These are phyloP conservation scores for Pythium volutum DNA, from an alignment of 352 stramenopile genomes.

Conservation along the genomic window DNA sequence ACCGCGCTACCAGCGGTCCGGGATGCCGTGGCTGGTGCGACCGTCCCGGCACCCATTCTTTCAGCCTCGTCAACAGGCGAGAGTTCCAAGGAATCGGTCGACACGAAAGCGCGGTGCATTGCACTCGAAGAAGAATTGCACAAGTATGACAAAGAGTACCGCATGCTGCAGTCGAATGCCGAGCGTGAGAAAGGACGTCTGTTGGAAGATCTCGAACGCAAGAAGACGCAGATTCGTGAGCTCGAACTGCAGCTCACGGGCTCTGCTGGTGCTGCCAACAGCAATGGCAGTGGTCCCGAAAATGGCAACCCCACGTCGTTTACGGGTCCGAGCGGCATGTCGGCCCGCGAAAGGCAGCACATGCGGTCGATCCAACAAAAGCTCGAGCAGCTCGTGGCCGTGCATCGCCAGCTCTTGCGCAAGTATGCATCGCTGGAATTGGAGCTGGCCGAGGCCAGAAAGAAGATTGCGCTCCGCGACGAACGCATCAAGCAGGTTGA, in stretches of 20 bases:
- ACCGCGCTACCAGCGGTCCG: neutral
- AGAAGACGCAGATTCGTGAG: constrained; percentile 55
- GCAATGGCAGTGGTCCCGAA: neutral
- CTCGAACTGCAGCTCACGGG: constrained; percentile 59
- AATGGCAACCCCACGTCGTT: constrained; percentile 4
- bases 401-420: constrained; percentile 86
- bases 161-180: constrained; percentile 43
- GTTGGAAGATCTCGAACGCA: constrained; percentile 65
- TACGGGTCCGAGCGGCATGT: constrained; percentile 60
- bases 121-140: constrained; percentile 57
- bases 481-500: constrained; percentile 91
- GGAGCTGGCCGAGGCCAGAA: constrained; percentile 83
- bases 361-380: constrained; percentile 90
- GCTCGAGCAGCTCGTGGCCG: constrained; percentile 88
- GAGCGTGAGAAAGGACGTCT: constrained; percentile 64
- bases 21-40: constrained; percentile 7
- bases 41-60: neutral
- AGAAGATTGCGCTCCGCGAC: constrained; percentile 88
- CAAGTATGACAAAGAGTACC: constrained; percentile 73
- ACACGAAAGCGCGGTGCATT: constrained; percentile 48
- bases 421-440: constrained; percentile 90
- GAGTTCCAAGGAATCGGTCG: constrained; percentile 40
- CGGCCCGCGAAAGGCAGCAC: constrained; percentile 76
- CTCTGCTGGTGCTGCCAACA: constrained; percentile 9
- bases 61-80: constrained; percentile 29